Percentiles rank a stretch among this genome's conserved stretches.
Conservation (phyloP, 1,139 yeast species). For the Geotrichum bryndzae region DNA sequence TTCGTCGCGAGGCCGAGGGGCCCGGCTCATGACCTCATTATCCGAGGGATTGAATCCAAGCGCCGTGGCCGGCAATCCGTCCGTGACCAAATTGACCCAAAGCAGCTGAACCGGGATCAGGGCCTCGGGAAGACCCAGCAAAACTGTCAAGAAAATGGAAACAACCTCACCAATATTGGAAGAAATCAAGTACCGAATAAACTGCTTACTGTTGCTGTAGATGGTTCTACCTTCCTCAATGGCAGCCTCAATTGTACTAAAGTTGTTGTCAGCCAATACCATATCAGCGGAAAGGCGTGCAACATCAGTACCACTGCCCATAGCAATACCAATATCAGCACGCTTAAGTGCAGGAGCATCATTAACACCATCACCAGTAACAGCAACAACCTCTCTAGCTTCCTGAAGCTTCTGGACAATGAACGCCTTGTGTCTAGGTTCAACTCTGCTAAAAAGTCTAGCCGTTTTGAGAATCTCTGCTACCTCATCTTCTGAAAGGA, state of each 20-base stretch:
- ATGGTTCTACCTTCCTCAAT: slow-evolving; percentile 48
- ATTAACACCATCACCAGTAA: slow-evolving; percentile 60
- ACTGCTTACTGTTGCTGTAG: slow-evolving; percentile 45
- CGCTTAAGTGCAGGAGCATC: slow-evolving; percentile 76
- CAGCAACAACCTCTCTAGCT: slow-evolving; percentile 40
- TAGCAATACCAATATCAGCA: slow-evolving; percentile 71
- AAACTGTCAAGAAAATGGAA: slow-evolving; percentile 32
- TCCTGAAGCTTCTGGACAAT: slow-evolving; percentile 49
- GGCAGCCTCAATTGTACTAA: slow-evolving; percentile 49
- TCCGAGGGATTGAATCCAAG: slow-evolving; percentile 37
- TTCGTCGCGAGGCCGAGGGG: slow-evolving; percentile 35
- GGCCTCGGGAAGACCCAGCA: slow-evolving; percentile 35
- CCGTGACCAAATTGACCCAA: slow-evolving; percentile 36
- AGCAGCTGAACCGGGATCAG: slow-evolving; percentile 34
- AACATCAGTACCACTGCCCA: slow-evolving; percentile 49
- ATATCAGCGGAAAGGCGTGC: slow-evolving; percentile 56
- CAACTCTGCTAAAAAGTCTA: slow-evolving; percentile 46
- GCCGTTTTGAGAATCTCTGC: slow-evolving; percentile 25
- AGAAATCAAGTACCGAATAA: slow-evolving; percentile 45
- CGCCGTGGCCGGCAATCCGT: slow-evolving; percentile 37
- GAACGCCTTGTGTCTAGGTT: slow-evolving; percentile 48
- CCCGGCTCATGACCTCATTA: slow-evolving; percentile 31
- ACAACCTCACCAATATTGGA: slow-evolving; percentile 48
- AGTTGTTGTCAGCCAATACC: slow-evolving; percentile 46
- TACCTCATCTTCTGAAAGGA: slow-evolving; percentile 23